Evolutionary conservation across 1,284 basidiomycete genomes (phyloP).

Genomic region (Sporisorium exsertum): DNA sequence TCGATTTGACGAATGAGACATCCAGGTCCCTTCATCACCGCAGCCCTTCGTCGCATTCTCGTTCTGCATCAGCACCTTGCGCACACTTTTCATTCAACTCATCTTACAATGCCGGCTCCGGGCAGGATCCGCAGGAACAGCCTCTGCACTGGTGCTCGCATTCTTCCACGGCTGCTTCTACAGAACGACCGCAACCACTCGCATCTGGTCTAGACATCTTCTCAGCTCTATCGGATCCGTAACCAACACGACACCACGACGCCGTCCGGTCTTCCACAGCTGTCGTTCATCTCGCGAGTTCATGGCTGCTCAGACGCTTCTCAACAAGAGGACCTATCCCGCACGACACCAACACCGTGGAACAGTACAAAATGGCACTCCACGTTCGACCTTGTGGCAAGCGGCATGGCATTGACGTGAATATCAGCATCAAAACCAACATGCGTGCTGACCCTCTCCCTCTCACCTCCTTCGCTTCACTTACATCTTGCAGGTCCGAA

Average conservation of each 20-base stretch:
- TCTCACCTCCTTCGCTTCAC: background rate
- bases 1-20: background rate
- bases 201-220: background rate
- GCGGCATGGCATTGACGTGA: constrained; percentile 5
- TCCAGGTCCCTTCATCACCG: background rate
- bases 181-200: background rate
- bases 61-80: background rate
- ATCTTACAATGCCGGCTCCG: background rate
- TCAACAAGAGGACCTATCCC: background rate
- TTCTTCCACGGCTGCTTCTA: background rate
- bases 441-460: constrained; percentile 17
- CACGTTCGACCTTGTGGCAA: background rate
- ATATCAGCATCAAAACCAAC: background rate
- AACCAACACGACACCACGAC: background rate
- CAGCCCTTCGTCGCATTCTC: background rate
- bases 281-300: background rate
- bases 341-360: background rate
- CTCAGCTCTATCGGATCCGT: no score
- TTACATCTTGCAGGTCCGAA: constrained; percentile 46
- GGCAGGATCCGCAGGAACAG: no score
- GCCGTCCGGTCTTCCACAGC: background rate
- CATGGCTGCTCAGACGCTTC: background rate
- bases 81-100: background rate
- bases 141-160: background rate
- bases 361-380: background rate